Evolutionary conservation across 805 yeast species (phyloP), one percentile per base, ranked within the genome.

Genomic region (Kodamaea leandrae): DNA sequence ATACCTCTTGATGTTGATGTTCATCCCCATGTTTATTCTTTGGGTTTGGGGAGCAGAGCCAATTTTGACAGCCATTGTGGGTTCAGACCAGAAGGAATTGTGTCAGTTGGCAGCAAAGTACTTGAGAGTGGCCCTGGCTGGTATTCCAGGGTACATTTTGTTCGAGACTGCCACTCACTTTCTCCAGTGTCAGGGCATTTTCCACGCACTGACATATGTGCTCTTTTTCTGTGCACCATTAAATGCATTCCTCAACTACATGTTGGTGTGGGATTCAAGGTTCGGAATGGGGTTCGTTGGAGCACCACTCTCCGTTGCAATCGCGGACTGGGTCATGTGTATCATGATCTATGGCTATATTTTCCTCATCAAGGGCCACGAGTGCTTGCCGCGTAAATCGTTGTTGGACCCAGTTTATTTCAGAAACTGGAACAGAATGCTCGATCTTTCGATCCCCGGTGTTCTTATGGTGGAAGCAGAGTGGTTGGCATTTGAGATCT

Each of bases 171-270:
- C 82, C 37, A 84, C 84, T 57, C 79, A 85, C 57, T 85, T 73
- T 52, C 64, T 85, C 51, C 91, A 85, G 59, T 75, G 86, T 35
- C 91, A 85, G 64, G 87, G 87, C 17, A 74, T 83, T 6, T 85
- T 84, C 61, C 86, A 84, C 58, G 91, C 91, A 6, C 81, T 89
- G 8, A 84, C 90, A 0, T 80, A 82, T 49, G 83, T 83, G 18
- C 64, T 85, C 29, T 62, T 77, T 28, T 52, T 84, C 20, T 83
- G 88, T 62, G 90, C 90, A 3, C 91, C 93, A 6, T 60, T 84
- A 45, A 85, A 85, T 54, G 84, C 83, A 0, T 45, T 79, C 20
- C 61, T 83, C 61, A 84, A 84, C 51, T 85, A 82, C 53, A 44
- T 73, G 14, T 65, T 85, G 33, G 91, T 85, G n/a, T 82, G 91